A percentile compares a stretch with the other conserved stretches of the same genome.
phyloP scores from a whole-genome alignment of 495 filamentous ascomycete species.

The Trichoderma asperelloides region DNA sequence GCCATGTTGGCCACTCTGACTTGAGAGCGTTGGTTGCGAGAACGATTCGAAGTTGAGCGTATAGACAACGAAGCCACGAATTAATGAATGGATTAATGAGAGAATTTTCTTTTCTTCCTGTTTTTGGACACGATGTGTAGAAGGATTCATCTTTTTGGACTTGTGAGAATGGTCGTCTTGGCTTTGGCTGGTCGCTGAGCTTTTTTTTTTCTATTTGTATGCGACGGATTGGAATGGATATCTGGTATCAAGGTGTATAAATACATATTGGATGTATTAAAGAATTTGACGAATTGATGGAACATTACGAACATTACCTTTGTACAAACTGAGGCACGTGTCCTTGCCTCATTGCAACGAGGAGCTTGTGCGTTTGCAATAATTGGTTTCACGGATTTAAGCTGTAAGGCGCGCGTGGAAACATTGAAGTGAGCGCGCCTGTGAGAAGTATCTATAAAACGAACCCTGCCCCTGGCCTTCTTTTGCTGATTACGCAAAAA shows the following conservation, averaged over 20 bases:
- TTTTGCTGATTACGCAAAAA: too few relatives aligned
- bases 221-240: neutral
- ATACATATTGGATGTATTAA: neutral
- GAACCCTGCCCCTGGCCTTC: too few relatives aligned
- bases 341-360: too few relatives aligned
- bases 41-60: neutral
- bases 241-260: neutral
- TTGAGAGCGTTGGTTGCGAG: conserved; percentile 27
- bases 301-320: neutral
- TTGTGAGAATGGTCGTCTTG: too few relatives aligned
- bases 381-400: too few relatives aligned
- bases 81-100: neutral
- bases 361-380: too few relatives aligned
- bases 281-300: neutral
- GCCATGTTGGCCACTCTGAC: conserved; percentile 74
- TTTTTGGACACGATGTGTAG: neutral
- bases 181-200: too few relatives aligned
- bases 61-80: neutral
- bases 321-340: neutral
- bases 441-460: too few relatives aligned
- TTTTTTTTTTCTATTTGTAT: too few relatives aligned
- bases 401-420: too few relatives aligned
- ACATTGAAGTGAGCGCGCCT: too few relatives aligned
- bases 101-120: neutral
- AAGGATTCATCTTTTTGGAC: neutral